Conservation (phyloP, 2,329 filamentous ascomycete species). For the Diaporthe amygdali region DNA sequence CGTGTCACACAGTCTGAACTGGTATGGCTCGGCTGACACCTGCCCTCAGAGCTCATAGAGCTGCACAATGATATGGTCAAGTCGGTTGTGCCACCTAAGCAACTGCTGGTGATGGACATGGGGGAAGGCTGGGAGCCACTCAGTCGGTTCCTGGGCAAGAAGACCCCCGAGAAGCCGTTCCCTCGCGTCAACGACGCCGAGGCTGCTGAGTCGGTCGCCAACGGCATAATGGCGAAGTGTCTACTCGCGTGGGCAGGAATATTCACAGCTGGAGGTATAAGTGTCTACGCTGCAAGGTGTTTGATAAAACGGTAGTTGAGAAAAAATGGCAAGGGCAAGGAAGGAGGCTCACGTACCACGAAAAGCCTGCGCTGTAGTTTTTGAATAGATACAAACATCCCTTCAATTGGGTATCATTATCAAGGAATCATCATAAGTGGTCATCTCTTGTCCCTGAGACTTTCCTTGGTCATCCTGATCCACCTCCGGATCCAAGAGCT, state of each 20-base stretch:
- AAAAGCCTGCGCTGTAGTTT: too few species aligned
- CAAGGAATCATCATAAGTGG: not conserved
- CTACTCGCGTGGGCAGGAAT: not conserved
- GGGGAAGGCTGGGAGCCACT: conserved; percentile 12
- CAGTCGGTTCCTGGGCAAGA: not conserved
- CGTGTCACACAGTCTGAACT: not conserved
- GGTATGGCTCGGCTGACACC: not conserved
- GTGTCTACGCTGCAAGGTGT: not conserved
- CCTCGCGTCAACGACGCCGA: not conserved
- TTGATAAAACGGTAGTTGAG: not conserved
- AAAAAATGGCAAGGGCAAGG: not conserved
- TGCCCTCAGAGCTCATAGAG: not conserved
- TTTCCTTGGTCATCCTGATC: not conserved
- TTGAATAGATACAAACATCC: not conserved
- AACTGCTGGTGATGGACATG: conserved; percentile 12
- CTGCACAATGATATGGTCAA: conserved; percentile 12
- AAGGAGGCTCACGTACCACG: too few species aligned
- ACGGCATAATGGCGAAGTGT: not conserved
- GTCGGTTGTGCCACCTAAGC: not conserved
- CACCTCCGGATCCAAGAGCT: not conserved
- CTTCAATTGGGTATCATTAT: conserved; percentile 18
- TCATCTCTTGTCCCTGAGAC: not conserved
- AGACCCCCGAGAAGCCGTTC: not conserved
- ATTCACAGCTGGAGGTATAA: not conserved
- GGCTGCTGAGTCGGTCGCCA: not conserved